Evolutionary conservation across 306 rosid species (phyloP).

Genomic region (Sesbania bispinosa): DNA sequence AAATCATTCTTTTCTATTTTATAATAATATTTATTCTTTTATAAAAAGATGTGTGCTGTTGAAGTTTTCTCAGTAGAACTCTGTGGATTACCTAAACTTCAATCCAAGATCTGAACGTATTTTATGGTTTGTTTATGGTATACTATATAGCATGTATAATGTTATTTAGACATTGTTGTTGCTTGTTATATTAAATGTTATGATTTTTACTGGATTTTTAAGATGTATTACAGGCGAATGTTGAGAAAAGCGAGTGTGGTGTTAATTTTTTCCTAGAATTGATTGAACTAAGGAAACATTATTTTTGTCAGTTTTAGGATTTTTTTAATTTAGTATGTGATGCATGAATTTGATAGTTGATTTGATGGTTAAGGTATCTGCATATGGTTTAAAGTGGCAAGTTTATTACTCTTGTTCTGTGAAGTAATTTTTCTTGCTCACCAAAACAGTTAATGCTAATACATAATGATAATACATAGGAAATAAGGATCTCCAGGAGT

Average conservation of each 20-base stretch:
- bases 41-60: neutral
- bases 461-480: neutral
- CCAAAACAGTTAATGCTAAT: neutral
- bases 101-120: neutral
- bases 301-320: conserved; percentile 2
- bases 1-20: no score
- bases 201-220: neutral
- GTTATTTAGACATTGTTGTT: neutral
- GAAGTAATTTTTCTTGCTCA: neutral
- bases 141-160: neutral
- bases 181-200: neutral
- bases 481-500: no score
- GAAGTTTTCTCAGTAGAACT: neutral
- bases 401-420: neutral
- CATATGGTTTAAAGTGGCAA: neutral
- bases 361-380: neutral
- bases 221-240: neutral
- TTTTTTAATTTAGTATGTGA: neutral
- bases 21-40: no score
- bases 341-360: neutral
- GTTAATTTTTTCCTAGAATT: neutral
- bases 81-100: neutral
- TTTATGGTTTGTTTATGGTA: neutral
- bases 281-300: neutral
- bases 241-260: neutral